Percentiles rank a stretch among this genome's conserved stretches.
Conservation (phyloP, 345 rosid genomes). For the Boechera retrofracta region DNA sequence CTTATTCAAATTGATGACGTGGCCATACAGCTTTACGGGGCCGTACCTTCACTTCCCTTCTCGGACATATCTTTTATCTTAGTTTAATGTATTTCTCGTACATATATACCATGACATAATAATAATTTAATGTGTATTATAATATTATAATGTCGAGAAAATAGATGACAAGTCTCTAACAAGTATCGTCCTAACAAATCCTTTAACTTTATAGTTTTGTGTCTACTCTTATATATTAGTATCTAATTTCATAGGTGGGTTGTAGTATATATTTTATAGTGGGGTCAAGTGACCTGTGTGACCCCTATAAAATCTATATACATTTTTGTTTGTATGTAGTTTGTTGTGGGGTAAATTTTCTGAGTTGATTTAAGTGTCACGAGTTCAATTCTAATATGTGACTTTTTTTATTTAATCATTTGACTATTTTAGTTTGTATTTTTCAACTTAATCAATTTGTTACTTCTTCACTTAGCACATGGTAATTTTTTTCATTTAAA, state of each 20-base stretch:
- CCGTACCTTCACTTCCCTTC: slow-evolving; percentile 37
- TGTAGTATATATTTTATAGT: not conserved
- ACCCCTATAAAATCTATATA: not conserved
- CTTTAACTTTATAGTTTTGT: not conserved
- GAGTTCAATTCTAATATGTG: not conserved
- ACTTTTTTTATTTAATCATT: not conserved
- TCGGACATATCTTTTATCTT: slow-evolving; percentile 10
- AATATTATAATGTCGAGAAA: slow-evolving; percentile 24
- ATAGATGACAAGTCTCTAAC: slow-evolving; percentile 9
- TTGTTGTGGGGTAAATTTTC: not conserved
- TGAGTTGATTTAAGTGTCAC: not conserved
- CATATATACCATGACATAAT: not conserved
- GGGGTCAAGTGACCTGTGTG: not conserved
- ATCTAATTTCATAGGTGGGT: not conserved
- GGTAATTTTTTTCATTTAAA: not conserved
- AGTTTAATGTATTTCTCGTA: slow-evolving; percentile 9
- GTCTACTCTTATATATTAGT: not conserved
- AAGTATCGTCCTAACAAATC: slow-evolving; percentile 7
- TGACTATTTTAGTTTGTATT: not conserved
- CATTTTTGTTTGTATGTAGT: not conserved
- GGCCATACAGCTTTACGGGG: slow-evolving; percentile 34
- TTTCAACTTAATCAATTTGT: not conserved
- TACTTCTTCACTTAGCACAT: not conserved
- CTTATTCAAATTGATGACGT: slow-evolving; percentile 36
- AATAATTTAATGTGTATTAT: slow-evolving; percentile 4